Evolutionary conservation across 2,329 filamentous ascomycete species (phyloP).

Genomic region (Colletotrichum tanaceti): DNA sequence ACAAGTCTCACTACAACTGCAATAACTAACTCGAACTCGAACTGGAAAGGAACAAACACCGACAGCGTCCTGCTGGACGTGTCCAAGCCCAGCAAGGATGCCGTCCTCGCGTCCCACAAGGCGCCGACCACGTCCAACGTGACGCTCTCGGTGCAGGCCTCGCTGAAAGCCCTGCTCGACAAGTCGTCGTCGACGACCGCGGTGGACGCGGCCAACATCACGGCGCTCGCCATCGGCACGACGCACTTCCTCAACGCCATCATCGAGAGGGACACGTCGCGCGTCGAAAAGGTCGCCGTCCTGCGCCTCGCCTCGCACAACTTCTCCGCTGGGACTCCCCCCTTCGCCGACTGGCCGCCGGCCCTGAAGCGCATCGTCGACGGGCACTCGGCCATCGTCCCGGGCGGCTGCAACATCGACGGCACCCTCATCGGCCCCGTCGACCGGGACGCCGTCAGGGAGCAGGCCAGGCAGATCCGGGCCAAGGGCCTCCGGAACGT

Average conservation of each 20-base stretch:
- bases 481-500: conserved; percentile 53
- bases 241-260: conserved; percentile 71
- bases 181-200: conserved; percentile 44
- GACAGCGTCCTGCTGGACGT: conserved; percentile 63
- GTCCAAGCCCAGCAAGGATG: conserved; percentile 30
- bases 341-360: conserved; percentile 65
- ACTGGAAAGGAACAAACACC: conserved; percentile 67
- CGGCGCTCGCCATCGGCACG: conserved; percentile 64
- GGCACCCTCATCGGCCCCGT: conserved; percentile 41
- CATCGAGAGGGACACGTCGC: conserved; percentile 62
- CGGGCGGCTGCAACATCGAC: conserved; percentile 43
- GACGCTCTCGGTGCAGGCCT: conserved; percentile 58
- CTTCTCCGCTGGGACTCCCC: conserved; percentile 62
- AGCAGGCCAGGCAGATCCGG: conserved; percentile 42
- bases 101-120: conserved; percentile 52
- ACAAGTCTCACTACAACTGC: no score
- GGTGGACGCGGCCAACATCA: conserved; percentile 52
- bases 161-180: conserved; percentile 57
- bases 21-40: no score
- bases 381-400: conserved; percentile 41
- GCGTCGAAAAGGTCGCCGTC: conserved; percentile 64
- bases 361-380: conserved; percentile 54
- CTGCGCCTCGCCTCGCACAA: conserved; percentile 63
- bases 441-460: conserved; percentile 32
- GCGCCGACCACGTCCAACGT: conserved; percentile 61